Evolutionary conservation across 192 early-diverging fungal genomes (phyloP), one percentile per base, ranked within the genome.

Genomic region (Kappamyces sp.): DNA sequence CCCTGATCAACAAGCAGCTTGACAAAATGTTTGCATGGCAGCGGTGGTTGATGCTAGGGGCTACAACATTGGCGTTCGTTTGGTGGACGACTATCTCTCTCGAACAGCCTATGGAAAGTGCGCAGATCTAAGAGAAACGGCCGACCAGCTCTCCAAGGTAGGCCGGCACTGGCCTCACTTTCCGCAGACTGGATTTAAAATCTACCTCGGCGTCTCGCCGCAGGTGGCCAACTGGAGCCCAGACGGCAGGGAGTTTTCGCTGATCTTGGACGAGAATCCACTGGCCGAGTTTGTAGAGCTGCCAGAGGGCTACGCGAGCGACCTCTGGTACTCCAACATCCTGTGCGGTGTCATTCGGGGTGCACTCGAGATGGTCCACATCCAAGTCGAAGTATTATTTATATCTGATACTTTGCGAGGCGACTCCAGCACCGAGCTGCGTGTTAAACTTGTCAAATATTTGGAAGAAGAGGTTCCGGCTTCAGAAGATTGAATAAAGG

Each of bases 41-140:
- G n/a, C 5, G 12, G 11, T 7, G 7, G 45, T 47, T 45, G 33
- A 52, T 37, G 15, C 40, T 48, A 91, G 89, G 89, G 96, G 96
- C 32, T 98, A 99, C 71, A 98, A 93, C 65, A 99, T 99, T 54
- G 96, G 96, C 29, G 79, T 84, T 32, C 83, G 94, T 2, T 70
- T 99, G 51, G 92, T 98, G 61, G 96, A 99, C 61, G 96, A 99
- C 64, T 91, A 96, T 50, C 68, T 99, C 41, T 90, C 96, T n/a
- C 73, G 84, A 58, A 76, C 88, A 1, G 76, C 68, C 47, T 70
- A 84, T 42, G 80, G 77, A 40, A 88, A 96, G 47, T 99, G 96
- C 70, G 66, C 81, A 31, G 89, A 91, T 63, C 88, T 99, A 60
- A 73, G 79, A 40, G 89, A 95, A 47, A 96, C 96, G 0, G 91